phyloP scores from a whole-genome alignment of 2,329 filamentous ascomycete species.

The Metarhizium sp. region DNA sequence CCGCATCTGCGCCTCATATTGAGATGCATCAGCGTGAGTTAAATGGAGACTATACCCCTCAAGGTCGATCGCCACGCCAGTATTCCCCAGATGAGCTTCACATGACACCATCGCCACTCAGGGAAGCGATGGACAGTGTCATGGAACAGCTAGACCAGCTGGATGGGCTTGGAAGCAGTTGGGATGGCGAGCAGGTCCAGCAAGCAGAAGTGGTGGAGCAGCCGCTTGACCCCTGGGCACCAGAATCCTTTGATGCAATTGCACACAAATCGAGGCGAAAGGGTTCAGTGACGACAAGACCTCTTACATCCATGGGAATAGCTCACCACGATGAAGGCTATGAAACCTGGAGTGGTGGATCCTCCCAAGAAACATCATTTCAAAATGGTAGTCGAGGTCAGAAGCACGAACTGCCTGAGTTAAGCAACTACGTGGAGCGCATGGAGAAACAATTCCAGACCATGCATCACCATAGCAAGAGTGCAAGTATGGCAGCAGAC shows the following conservation, averaged over 20 bases:
- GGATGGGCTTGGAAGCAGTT: conserved; percentile 40
- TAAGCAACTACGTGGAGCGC: conserved; percentile 79
- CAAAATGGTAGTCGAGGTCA: conserved; percentile 32
- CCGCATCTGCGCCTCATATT: conserved; percentile 31
- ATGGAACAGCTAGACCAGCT: conserved; percentile 92
- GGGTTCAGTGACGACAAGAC: conserved; percentile 23
- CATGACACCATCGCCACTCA: conserved; percentile 80
- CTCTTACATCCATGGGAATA: conserved; percentile 68
- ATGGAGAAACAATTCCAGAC: conserved; percentile 78
- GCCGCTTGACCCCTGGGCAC: conserved; percentile 73
- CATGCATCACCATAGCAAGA: conserved; percentile 54
- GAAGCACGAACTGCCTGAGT: conserved; percentile 53
- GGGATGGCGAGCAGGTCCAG: conserved; percentile 30
- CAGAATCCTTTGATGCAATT: conserved; percentile 67
- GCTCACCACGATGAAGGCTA: conserved; percentile 51
- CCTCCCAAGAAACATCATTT: conserved; percentile 37
- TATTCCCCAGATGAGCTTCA: conserved; percentile 58
- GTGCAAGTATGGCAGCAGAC: conserved; percentile 11
- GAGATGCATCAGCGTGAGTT: conserved; percentile 13
- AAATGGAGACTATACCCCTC: conserved; percentile 38
- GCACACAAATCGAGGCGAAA: conserved; percentile 18
- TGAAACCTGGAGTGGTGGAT: conserved; percentile 47
- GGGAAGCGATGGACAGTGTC: conserved; percentile 95
- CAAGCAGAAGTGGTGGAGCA: conserved; percentile 37
- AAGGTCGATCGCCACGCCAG: conserved; percentile 53